phyloP scores from a whole-genome alignment of 768 basidiomycete genomes.

The Tulasnella sp. region DNA sequence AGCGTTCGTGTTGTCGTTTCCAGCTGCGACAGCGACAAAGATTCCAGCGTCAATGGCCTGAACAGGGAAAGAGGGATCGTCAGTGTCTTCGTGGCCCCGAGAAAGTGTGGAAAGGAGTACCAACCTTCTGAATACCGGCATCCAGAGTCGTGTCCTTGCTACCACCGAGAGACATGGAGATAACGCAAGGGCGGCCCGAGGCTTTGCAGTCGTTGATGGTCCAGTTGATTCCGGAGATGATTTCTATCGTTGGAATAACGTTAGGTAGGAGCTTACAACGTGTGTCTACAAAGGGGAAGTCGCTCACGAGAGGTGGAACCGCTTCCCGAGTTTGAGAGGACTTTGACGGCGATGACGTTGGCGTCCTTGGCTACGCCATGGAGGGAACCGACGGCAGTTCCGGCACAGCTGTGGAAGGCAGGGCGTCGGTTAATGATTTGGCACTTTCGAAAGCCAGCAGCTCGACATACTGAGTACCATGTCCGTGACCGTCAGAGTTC shows the following conservation, averaged over 20 bases:
- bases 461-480: constrained; percentile 31
- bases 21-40: constrained; percentile 36
- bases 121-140: constrained; percentile 31
- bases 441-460: too few relatives aligned
- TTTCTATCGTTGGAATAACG: constrained; percentile 4
- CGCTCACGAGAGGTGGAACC: constrained; percentile 20
- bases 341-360: constrained; percentile 35
- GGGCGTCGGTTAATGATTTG: background rate
- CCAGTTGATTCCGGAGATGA: constrained; percentile 37
- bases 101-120: background rate
- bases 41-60: constrained; percentile 35
- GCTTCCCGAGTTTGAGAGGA: constrained; percentile 21
- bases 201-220: constrained; percentile 35
- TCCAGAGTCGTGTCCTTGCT: constrained; percentile 33
- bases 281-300: background rate
- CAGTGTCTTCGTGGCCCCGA: background rate
- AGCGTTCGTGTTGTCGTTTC: constrained; percentile 37
- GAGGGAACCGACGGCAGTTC: constrained; percentile 40
- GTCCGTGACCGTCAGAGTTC: constrained; percentile 35
- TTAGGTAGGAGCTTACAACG: background rate
- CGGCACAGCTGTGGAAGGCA: constrained; percentile 19
- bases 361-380: constrained; percentile 33
- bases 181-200: constrained; percentile 36
- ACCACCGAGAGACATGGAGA: constrained; percentile 35
- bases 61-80: background rate